A percentile compares a stretch with the other conserved stretches of the same genome.
Evolutionary conservation across 2,329 filamentous ascomycete species (phyloP).

Genomic region (Polytolypa hystricis): DNA sequence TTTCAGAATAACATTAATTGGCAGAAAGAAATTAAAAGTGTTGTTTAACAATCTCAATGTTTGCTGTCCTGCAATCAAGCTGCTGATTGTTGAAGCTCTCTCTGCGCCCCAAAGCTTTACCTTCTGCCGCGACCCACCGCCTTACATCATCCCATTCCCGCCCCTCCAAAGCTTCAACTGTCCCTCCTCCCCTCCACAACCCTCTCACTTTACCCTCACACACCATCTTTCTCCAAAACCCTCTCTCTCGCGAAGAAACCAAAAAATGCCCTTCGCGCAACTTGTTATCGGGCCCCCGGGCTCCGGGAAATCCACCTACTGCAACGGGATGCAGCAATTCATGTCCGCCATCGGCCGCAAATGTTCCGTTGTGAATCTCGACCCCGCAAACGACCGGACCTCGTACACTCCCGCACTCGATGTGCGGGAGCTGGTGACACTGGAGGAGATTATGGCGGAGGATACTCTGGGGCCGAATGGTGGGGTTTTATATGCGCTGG

Average conservation of each 20-base stretch:
- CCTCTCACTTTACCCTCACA: slow-evolving; percentile 2
- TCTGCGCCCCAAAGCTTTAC: not conserved
- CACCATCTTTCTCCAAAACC: not conserved
- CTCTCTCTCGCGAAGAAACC: not conserved
- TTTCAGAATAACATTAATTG: no score
- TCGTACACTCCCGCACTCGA: slow-evolving; percentile 84
- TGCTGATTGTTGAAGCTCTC: no score
- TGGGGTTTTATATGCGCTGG: slow-evolving; percentile 81
- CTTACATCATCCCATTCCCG: not conserved
- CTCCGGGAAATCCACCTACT: slow-evolving; percentile 93
- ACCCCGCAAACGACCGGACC: slow-evolving; percentile 90
- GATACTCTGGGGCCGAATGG: slow-evolving; percentile 88
- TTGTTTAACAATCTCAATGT: no score
- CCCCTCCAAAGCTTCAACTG: no score
- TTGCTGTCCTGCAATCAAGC: no score
- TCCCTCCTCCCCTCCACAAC: slow-evolving; percentile 1
- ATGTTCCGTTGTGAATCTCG: slow-evolving; percentile 90
- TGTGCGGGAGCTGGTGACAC: slow-evolving; percentile 73
- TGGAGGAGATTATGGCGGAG: slow-evolving; percentile 91
- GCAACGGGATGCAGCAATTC: slow-evolving; percentile 98
- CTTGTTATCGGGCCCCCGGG: slow-evolving; percentile 90
- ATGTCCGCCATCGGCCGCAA: slow-evolving; percentile 89
- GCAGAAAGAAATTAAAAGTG: no score
- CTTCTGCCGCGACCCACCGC: not conserved
- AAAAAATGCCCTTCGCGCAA: slow-evolving; percentile 54